Evolutionary conservation across 1,139 yeast genomes (phyloP), one percentile per base, ranked within the genome.

Genomic region (Yamadazyma dushanensis): DNA sequence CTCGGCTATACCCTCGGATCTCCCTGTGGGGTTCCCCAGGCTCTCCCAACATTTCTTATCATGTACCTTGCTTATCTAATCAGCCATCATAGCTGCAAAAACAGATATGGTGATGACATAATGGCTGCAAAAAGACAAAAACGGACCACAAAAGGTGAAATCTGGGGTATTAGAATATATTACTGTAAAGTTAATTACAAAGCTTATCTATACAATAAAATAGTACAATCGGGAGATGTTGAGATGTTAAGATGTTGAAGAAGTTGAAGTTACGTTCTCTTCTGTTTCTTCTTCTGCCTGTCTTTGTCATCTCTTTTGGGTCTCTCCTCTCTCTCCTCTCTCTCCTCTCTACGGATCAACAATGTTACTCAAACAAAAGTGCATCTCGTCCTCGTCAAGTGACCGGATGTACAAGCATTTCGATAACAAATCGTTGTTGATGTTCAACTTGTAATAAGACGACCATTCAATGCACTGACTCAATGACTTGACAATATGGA

Each of bases 401-500:
- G 92, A 75, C 48, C 85, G 80, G 43, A 89, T 75, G 59, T 89
- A 89, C 30, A 89, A 72, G 59, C 97, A 88, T 56, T 83, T 87
- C 37, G 95, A 83, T 41, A 89, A 61, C 21, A 88, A 59, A 38
- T 85, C 90, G 7, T 75, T 72, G 39, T 81, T 64, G 3, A 66
- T 55, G 23, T 63, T 58, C 11, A 75, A 56, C 24, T 63, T 57
- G 62, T 86, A 88, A 44, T 83, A 70, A 34, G 73, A 70, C 0
- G 94, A 78, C 94, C 96, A 87, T 53, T 87, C 95, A 37, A 88
- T 85, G 52, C 87, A 78, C 55, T 86, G 89, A 29, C 90, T 75
- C 40, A 90, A 73, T 6, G 84, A 79, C 55, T 85, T 84, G 29
- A 88, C 90, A 34, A 89, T 80, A 41, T 78, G 78, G 3, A 95